Evolutionary conservation across 768 basidiomycete species (phyloP), one percentile per base, ranked within the genome.

Genomic region (Xanthoconium stramineum): DNA sequence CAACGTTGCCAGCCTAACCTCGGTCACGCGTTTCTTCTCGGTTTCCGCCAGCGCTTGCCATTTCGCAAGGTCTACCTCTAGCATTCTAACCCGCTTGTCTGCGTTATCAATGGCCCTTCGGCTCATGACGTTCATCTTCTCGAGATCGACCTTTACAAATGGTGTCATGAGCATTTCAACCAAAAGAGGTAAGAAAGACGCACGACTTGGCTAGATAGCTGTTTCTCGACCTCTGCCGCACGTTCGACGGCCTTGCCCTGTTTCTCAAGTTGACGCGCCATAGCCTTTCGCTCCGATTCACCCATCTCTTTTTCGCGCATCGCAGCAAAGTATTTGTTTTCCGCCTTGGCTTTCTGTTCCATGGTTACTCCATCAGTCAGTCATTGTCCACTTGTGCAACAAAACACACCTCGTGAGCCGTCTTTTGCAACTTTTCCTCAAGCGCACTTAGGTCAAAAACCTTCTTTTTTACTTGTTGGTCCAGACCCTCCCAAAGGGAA

Each of bases 301-400:
- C 86, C 73, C 17, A 90, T 85, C 56, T 97, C 94, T 72, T 89
- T 94, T 55, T 88, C 86, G 32, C 94, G 85, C 86, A 96, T 91
- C 3, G 87, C 86, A 17, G 90, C 82, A 66, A 86, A 98, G 68
- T 84, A 98, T 70, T 95, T 98, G 76, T 94, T 96, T 57, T 98
- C 95, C 15, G 90, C 85, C 74, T 96, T 98, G 10, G 93, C 91
- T 87, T 91, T 92, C 93, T 98, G 72, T 19, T 15, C 24, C 39
- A 50, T 36, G 17, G 14, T 56, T 42, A 3, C 11, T 1, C 24
- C 50, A 19, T 58, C 39, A 58, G 24, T 28, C 24, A 13, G 3
- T 19, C 6, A 33, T 36, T 9, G 4, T 10, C n/a, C 0, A 2
- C 10, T 8, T 17, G 17, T 54, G 24, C 36, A 6, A 44, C 15